Conservation (phyloP, 2,329 filamentous ascomycete genomes). For the Phyllosticta citrichinensis region DNA sequence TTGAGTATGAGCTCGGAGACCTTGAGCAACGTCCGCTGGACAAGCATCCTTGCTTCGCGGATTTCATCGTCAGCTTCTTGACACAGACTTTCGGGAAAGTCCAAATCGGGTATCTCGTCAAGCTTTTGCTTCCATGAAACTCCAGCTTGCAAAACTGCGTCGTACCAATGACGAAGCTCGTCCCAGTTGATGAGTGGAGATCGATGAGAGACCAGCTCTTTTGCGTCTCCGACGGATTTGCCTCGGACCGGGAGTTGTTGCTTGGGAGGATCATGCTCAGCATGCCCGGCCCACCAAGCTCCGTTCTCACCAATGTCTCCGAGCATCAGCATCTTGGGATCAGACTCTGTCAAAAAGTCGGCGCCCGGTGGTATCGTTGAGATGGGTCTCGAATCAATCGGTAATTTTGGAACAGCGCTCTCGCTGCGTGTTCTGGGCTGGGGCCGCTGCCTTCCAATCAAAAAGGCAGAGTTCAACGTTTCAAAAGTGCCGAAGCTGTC, state of each 20-base stretch:
- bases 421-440: constrained; percentile 34
- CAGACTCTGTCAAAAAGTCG: constrained; percentile 25
- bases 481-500: constrained; percentile 58
- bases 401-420: constrained; percentile 21
- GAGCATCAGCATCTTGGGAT: constrained; percentile 63
- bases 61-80: constrained; percentile 43
- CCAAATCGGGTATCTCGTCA: constrained; percentile 32
- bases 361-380: background rate
- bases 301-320: constrained; percentile 74
- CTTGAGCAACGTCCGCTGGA: constrained; percentile 63
- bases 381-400: background rate
- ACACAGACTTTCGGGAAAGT: constrained; percentile 30
- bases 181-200: constrained; percentile 68
- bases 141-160: constrained; percentile 56
- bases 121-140: constrained; percentile 55
- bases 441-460: constrained; percentile 37
- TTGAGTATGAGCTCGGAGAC: constrained; percentile 71
- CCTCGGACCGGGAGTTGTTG: background rate
- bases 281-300: constrained; percentile 65
- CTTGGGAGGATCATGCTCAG: constrained; percentile 3
- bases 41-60: constrained; percentile 55
- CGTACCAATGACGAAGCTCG: constrained; percentile 64
- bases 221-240: background rate
- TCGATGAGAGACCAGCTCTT: constrained; percentile 41
- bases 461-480: constrained; percentile 69